Evolutionary conservation across 495 filamentous ascomycete genomes (phyloP).

Genomic region (Penicillium angulare): DNA sequence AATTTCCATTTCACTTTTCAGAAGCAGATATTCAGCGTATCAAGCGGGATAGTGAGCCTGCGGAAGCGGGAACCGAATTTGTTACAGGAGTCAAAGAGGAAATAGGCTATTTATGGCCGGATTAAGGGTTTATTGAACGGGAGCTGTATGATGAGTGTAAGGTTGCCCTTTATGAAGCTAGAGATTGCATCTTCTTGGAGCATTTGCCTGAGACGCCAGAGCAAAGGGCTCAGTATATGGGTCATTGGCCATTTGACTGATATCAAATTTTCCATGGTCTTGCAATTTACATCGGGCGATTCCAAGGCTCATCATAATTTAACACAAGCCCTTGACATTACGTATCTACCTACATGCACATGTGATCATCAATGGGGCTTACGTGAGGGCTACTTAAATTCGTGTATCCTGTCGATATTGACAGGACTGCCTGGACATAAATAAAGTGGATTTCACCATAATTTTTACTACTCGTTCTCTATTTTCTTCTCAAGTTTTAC

Average conservation of each 20-base stretch:
- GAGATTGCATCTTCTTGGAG: constrained; percentile 22
- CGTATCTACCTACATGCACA: no score
- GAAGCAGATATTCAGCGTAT: constrained; percentile 27
- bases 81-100: constrained; percentile 28
- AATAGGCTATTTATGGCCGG: constrained; percentile 33
- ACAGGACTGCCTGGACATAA: no score
- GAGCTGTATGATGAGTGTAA: constrained; percentile 34
- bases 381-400: no score
- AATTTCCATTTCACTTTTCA: constrained; percentile 33
- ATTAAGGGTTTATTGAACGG: constrained; percentile 32
- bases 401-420: no score
- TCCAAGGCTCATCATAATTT: no score
- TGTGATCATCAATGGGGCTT: no score
- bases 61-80: constrained; percentile 33
- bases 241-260: constrained; percentile 33
- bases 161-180: constrained; percentile 27
- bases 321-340: no score
- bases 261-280: no score
- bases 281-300: no score
- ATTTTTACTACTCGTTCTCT: no score
- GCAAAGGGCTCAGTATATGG: constrained; percentile 31
- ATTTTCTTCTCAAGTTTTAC: no score
- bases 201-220: constrained; percentile 30
- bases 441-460: no score
- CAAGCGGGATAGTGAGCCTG: constrained; percentile 26